Evolutionary conservation across 306 rosid species (phyloP).

Genomic region (Ormosia emarginata): DNA sequence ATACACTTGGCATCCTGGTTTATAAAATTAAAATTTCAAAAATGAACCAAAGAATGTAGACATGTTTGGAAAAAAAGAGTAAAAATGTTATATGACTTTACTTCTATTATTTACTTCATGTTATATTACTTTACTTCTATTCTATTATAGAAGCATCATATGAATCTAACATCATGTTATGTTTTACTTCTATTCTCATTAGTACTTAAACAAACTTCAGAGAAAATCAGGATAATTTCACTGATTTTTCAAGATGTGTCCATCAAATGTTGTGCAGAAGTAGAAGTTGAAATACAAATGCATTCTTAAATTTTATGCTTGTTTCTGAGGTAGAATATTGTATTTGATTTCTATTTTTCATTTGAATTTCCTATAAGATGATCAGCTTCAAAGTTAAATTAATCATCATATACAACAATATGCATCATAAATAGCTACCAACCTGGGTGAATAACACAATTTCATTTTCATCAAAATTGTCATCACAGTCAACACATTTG

Average conservation of each 20-base stretch:
- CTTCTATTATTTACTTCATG: no score
- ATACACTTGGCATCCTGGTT: slow-evolving; percentile 42
- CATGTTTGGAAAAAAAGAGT: neutral
- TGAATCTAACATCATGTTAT: no score
- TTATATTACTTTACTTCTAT: no score
- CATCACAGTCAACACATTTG: slow-evolving; percentile 33
- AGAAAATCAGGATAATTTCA: neutral
- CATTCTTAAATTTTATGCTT: neutral
- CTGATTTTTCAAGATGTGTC: neutral
- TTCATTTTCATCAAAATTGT: slow-evolving; percentile 28
- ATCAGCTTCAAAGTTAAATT: neutral
- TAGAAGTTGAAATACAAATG: neutral
- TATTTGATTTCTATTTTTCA: neutral
- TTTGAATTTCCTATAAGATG: neutral
- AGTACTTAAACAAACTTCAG: neutral
- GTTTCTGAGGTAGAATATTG: neutral
- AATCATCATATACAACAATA: neutral
- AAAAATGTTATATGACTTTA: neutral
- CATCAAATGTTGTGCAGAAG: neutral
- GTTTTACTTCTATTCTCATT: neutral
- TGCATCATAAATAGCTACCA: slow-evolving; percentile 8
- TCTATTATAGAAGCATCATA: no score
- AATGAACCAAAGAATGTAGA: slow-evolving; percentile 4
- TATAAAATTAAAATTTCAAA: neutral
- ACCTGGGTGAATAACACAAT: slow-evolving; percentile 45